Evolutionary conservation across 2,329 filamentous ascomycete genomes (phyloP).

Genomic region (Aspergillus brasiliensis): DNA sequence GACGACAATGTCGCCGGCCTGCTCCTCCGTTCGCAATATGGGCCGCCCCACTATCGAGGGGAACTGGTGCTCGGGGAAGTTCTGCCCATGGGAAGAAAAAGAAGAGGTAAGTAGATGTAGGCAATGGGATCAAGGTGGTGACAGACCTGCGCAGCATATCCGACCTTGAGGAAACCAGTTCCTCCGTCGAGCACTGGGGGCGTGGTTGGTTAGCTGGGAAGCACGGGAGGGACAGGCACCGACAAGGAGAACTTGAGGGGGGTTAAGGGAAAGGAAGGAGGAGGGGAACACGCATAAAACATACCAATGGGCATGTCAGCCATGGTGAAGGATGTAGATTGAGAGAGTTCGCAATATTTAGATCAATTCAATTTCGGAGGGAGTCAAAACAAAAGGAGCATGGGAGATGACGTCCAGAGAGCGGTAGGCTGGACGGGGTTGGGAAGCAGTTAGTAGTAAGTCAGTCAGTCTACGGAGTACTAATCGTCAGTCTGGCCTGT

Average conservation of each 20-base stretch:
- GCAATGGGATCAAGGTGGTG: not conserved
- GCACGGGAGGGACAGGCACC: conserved; percentile 9
- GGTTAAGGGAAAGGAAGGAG: conserved; percentile 24
- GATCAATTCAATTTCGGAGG: conserved; percentile 17
- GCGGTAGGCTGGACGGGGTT: conserved; percentile 10
- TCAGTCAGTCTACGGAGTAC: too few species aligned
- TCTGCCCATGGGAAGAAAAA: conserved; percentile 57
- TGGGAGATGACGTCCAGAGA: conserved; percentile 15
- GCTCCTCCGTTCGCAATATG: conserved; percentile 94
- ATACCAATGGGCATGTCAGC: conserved; percentile 54
- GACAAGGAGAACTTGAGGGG: conserved; percentile 13
- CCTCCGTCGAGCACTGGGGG: conserved; percentile 93
- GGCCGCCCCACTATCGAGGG: conserved; percentile 97
- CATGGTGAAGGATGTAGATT: conserved; percentile 35
- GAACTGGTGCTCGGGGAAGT: conserved; percentile 98
- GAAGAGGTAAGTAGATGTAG: conserved; percentile 1
- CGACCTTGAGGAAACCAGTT: conserved; percentile 99
- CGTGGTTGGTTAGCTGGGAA: conserved; percentile 31
- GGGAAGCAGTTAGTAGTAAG: too few species aligned
- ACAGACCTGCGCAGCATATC: conserved; percentile 84
- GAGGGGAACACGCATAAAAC: conserved; percentile 14
- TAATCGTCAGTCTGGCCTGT: too few species aligned
- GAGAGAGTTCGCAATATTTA: conserved; percentile 1
- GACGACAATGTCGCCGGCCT: conserved; percentile 70
- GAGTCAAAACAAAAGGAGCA: conserved; percentile 13